These are phyloP conservation scores for Neonectria hederae DNA, from an alignment of 2,329 filamentous ascomycete species.

Conservation along the genomic window DNA sequence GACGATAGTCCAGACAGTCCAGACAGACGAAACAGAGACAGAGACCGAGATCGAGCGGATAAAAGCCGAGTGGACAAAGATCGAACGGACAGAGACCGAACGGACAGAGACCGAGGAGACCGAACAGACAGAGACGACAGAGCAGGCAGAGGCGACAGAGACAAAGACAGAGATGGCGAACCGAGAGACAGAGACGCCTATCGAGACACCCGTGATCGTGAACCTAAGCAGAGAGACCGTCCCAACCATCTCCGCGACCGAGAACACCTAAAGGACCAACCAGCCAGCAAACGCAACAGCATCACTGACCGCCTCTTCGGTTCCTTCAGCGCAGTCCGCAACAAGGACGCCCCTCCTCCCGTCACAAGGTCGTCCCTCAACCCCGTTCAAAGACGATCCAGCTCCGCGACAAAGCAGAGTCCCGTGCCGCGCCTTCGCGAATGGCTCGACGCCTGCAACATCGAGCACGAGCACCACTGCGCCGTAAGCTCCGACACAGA, in stretches of 20 bases:
- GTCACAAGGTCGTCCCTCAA: slow-evolving; percentile 36
- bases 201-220: slow-evolving; percentile 39
- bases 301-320: slow-evolving; percentile 52
- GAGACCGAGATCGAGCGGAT: not conserved
- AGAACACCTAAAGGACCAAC: slow-evolving; percentile 31
- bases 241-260: slow-evolving; percentile 16
- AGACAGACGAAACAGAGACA: slow-evolving; percentile 5
- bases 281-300: slow-evolving; percentile 51
- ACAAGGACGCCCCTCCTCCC: slow-evolving; percentile 32
- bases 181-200: slow-evolving; percentile 24
- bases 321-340: slow-evolving; percentile 47
- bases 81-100: not conserved
- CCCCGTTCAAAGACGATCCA: slow-evolving; percentile 43
- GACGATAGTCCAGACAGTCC: slow-evolving; percentile 10
- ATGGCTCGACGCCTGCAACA: slow-evolving; percentile 56
- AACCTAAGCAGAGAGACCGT: slow-evolving; percentile 21
- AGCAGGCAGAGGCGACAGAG: not conserved
- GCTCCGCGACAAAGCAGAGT: slow-evolving; percentile 45
- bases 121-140: not conserved
- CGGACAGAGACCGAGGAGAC: not conserved
- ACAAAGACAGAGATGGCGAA: slow-evolving; percentile 22
- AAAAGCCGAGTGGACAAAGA: not conserved
- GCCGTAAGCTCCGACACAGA: slow-evolving; percentile 39
- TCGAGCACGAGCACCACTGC: slow-evolving; percentile 54
- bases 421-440: slow-evolving; percentile 52